Percentiles rank a stretch among this genome's conserved stretches.
Conservation (phyloP, 805 yeast genomes). For the Yueomyces sp. region DNA sequence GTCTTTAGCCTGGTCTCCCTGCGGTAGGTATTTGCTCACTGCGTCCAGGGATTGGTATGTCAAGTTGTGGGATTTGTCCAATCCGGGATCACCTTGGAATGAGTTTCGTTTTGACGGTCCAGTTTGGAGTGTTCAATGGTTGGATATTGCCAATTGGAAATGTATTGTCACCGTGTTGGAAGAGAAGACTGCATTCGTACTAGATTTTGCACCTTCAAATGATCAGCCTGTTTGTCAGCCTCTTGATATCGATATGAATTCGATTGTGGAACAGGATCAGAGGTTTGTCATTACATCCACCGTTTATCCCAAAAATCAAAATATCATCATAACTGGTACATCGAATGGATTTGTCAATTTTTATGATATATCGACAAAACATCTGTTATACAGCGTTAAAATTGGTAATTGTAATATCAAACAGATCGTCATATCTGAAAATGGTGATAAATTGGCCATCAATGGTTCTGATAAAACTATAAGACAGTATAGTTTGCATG, state of each 20-base stretch:
- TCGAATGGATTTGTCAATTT: slow-evolving; percentile 67
- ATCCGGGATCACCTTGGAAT: slow-evolving; percentile 27
- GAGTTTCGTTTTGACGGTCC: slow-evolving; percentile 50
- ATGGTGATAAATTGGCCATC: slow-evolving; percentile 50
- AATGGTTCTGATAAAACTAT: slow-evolving; percentile 71
- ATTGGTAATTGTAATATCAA: slow-evolving; percentile 63
- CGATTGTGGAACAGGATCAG: slow-evolving; percentile 11
- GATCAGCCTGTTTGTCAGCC: not conserved
- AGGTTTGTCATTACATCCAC: slow-evolving; percentile 19
- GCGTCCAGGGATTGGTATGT: slow-evolving; percentile 75
- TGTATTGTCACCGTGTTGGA: slow-evolving; percentile 59
- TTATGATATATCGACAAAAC: slow-evolving; percentile 12
- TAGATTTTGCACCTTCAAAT: slow-evolving; percentile 8
- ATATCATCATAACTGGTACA: slow-evolving; percentile 57
- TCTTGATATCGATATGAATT: slow-evolving; percentile 20
- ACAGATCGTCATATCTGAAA: slow-evolving; percentile 43
- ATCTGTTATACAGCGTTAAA: slow-evolving; percentile 35
- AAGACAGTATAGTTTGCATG: slow-evolving; percentile 32
- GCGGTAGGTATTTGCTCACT: slow-evolving; percentile 56
- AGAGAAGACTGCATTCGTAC: slow-evolving; percentile 32
- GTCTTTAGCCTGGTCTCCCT: slow-evolving; percentile 58
- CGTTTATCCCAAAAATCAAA: slow-evolving; percentile 23
- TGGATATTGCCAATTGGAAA: slow-evolving; percentile 4
- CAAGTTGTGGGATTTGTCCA: slow-evolving; percentile 63
- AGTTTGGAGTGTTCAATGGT: slow-evolving; percentile 41